Evolutionary conservation across 352 stramenopile species (phyloP).

Genomic region (Thalassiosira mediterranea): DNA sequence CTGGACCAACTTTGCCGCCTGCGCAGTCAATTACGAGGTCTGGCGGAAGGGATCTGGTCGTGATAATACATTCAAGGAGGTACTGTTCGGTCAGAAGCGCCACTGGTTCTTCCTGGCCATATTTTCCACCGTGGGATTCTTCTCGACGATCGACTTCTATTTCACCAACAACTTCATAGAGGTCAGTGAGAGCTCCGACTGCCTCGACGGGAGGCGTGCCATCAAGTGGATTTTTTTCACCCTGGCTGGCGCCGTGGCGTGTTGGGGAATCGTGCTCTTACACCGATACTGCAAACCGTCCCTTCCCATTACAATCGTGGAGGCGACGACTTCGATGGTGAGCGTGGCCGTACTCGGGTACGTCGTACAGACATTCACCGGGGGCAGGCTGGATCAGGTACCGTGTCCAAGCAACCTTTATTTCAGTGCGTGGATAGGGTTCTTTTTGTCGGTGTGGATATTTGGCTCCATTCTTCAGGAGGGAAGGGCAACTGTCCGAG

Average conservation of each 20-base stretch:
- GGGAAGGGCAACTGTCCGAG: too few species aligned
- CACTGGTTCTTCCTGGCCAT: conserved; percentile 31
- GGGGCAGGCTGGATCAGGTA: conserved; percentile 22
- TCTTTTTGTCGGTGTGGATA: conserved; percentile 46
- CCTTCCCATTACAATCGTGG: conserved; percentile 6
- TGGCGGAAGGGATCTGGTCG: conserved; percentile 37
- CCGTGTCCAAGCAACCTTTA: conserved; percentile 45
- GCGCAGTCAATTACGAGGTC: conserved; percentile 30
- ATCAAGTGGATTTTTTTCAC: conserved; percentile 37
- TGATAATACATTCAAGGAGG: conserved; percentile 30
- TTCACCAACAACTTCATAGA: conserved; percentile 15
- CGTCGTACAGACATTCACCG: conserved; percentile 22
- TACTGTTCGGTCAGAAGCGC: conserved; percentile 28
- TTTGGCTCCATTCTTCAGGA: conserved; percentile 25
- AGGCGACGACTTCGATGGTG: conserved; percentile 5
- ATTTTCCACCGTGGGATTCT: conserved; percentile 25
- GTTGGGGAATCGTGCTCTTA: conserved; percentile 25
- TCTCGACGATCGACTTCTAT: conserved; percentile 35
- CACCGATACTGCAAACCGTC: background rate
- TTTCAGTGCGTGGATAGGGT: conserved; percentile 37
- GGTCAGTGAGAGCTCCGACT: conserved; percentile 11
- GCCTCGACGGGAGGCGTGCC: conserved; percentile 2
- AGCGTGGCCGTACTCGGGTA: conserved; percentile 8
- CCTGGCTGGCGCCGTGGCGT: background rate
- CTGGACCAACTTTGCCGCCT: conserved; percentile 41